Base-by-base conservation (phyloP, 192 early-diverging fungal genomes). In the Pilobolus umbonatus region DNA sequence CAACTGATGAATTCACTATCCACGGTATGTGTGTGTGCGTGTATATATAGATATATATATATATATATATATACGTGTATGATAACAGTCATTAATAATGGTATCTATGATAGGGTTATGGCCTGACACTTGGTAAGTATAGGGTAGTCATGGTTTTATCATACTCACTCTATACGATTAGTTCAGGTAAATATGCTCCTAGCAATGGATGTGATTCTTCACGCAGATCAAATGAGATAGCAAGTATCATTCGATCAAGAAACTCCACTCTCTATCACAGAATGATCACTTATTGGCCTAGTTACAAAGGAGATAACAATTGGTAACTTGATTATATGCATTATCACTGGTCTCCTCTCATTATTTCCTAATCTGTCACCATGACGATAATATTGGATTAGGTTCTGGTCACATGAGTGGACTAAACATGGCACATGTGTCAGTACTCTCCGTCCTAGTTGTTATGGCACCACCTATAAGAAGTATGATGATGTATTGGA, bases 261-360 rank as follows among this genome's bases (percentile, higher is more conserved):
- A 55, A 63, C 30, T 48, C 68, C 24, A 48, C 44, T 10, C 24
- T 79, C 11, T 69, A 66, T 57, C 24, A 52, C 32, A 36, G 53
- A 14, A 66, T 74, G 68, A 56, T 40, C n/a, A 67, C 44, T 0
- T 74, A 65, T 30, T 77, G 71, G 71, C 68, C 71, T 26, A 85
- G 81, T 3, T 85, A 84, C 63, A 85, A 84, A 55, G 86, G 84
- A 26, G 79, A 86, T 72, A 83, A 90, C 72, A 82, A 89, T 72
- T 69, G 67, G 67, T 69, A 64, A 21, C 35, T 29, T 42, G 28
- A 25, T 21, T 15, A 17, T 24, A n/a, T n/a, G n/a, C n/a, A n/a
- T n/a, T n/a, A n/a, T n/a, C n/a, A 40, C n/a, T 31, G 15, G 24
- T n/a, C 12, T 44, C 32, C 34, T 4, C 17, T 62, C n/a, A 26